A percentile compares a stretch with the other conserved stretches of the same genome.
Evolutionary conservation across 2,329 filamentous ascomycete species (phyloP).

Genomic region (Pseudogymnoascus sp.): DNA sequence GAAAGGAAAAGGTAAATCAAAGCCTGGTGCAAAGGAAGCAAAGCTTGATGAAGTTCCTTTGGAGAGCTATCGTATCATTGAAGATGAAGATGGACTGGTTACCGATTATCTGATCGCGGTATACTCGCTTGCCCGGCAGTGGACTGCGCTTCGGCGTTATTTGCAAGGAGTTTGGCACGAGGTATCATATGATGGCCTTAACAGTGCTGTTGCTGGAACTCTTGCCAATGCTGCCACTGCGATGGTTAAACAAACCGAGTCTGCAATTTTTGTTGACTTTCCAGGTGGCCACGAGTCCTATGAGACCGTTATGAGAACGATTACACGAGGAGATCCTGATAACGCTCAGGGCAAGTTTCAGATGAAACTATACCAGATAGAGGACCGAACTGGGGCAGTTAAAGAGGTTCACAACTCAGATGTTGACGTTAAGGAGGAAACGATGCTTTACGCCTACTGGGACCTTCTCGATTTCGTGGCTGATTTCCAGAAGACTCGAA

Average conservation of each 20-base stretch:
- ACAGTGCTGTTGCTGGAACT: slow-evolving; percentile 37
- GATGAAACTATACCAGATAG: slow-evolving; percentile 16
- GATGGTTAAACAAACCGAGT: slow-evolving; percentile 32
- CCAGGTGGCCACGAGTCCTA: slow-evolving; percentile 35
- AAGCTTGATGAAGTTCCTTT: slow-evolving; percentile 32
- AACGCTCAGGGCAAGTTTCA: slow-evolving; percentile 24
- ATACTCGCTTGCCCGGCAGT: slow-evolving; percentile 31
- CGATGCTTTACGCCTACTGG: slow-evolving; percentile 34
- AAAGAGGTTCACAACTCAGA: slow-evolving; percentile 17
- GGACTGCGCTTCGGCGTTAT: slow-evolving; percentile 31
- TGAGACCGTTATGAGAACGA: slow-evolving; percentile 33
- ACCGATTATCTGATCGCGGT: slow-evolving; percentile 38
- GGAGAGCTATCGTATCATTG: slow-evolving; percentile 37
- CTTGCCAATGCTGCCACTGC: slow-evolving; percentile 34
- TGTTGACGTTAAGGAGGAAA: slow-evolving; percentile 36
- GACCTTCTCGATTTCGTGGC: slow-evolving; percentile 36
- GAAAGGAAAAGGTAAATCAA: slow-evolving; percentile 22
- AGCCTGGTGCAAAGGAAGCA: slow-evolving; percentile 20
- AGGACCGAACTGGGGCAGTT: slow-evolving; percentile 10
- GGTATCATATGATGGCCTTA: slow-evolving; percentile 29
- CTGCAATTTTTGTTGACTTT: slow-evolving; percentile 37
- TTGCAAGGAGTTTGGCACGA: slow-evolving; percentile 35
- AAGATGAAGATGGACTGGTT: slow-evolving; percentile 28
- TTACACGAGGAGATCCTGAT: slow-evolving; percentile 31
- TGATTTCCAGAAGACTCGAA: slow-evolving; percentile 37